Conservation (phyloP, 2,329 filamentous ascomycete species). For the Pestalotiopsis sp. region DNA sequence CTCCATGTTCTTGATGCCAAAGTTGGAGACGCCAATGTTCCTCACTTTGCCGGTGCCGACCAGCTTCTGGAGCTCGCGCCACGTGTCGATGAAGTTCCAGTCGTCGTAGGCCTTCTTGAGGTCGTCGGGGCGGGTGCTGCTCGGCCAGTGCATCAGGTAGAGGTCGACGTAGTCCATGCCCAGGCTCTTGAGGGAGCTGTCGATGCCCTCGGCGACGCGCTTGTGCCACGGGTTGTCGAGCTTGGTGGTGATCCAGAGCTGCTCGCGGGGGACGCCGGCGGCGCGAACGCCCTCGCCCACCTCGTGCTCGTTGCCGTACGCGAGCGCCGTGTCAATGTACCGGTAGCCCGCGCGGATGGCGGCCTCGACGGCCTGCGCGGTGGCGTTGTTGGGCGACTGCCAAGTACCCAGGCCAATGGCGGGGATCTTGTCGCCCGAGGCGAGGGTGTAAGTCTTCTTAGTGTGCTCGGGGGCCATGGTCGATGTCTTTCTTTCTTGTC, state of each 20-base stretch:
- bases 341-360: slow-evolving; percentile 71
- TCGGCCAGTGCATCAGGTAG: slow-evolving; percentile 75
- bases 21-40: slow-evolving; percentile 88
- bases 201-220: slow-evolving; percentile 63
- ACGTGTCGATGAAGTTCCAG: slow-evolving; percentile 85
- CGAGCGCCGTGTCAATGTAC: slow-evolving; percentile 76
- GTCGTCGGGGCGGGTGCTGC: slow-evolving; percentile 62
- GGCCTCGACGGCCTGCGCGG: slow-evolving; percentile 69
- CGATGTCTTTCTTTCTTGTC: not conserved
- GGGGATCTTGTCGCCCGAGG: slow-evolving; percentile 78
- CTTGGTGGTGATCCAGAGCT: slow-evolving; percentile 79
- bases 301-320: slow-evolving; percentile 76
- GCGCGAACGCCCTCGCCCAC: slow-evolving; percentile 67
- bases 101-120: slow-evolving; percentile 70
- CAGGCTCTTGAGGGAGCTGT: slow-evolving; percentile 60
- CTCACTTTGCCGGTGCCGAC: slow-evolving; percentile 69
- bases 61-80: slow-evolving; percentile 71
- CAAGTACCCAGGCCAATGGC: slow-evolving; percentile 78
- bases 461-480: slow-evolving; percentile 14
- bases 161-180: slow-evolving; percentile 69
- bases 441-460: slow-evolving; percentile 66
- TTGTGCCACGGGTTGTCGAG: slow-evolving; percentile 81
- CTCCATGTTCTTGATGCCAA: slow-evolving; percentile 79
- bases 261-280: slow-evolving; percentile 63
- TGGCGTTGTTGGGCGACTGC: slow-evolving; percentile 72